These are phyloP conservation scores for Neurospora discreta DNA, from an alignment of 495 filamentous ascomycete genomes.

Conservation along the genomic window DNA sequence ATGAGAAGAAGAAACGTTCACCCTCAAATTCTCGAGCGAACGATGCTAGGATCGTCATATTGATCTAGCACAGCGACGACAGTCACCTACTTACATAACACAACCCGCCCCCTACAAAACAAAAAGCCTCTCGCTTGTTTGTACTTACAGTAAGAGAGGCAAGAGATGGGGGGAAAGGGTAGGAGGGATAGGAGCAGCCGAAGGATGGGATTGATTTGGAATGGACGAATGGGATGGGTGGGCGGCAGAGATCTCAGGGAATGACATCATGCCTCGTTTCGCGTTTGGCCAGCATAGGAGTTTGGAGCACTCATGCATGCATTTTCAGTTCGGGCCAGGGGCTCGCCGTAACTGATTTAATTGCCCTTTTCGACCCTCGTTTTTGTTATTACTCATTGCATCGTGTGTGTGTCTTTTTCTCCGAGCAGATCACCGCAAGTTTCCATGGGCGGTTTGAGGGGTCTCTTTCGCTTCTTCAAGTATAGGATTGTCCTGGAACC, in stretches of 20 bases:
- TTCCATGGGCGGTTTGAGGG: neutral
- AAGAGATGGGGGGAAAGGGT: neutral
- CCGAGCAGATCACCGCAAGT: neutral
- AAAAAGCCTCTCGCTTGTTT: neutral
- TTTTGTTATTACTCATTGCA: neutral
- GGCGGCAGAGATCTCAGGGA: neutral
- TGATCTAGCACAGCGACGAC: neutral
- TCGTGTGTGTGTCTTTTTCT: neutral
- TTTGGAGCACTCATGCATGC: constrained; percentile 10
- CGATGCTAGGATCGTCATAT: neutral
- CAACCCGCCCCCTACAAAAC: neutral
- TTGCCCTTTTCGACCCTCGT: constrained; percentile 1
- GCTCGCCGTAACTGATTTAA: neutral
- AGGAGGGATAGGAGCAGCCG: neutral
- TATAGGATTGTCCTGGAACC: neutral
- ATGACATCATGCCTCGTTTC: constrained; percentile 4
- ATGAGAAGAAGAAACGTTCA: neutral
- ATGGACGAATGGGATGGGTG: neutral
- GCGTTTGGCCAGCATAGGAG: constrained; percentile 19
- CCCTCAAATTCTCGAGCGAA: neutral
- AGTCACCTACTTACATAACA: neutral
- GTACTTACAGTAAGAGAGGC: neutral
- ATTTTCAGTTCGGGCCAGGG: neutral
- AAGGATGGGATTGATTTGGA: neutral
- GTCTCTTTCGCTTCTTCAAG: neutral